Conservation (phyloP, 2,329 filamentous ascomycete species). For the Fusarium sublunatum region DNA sequence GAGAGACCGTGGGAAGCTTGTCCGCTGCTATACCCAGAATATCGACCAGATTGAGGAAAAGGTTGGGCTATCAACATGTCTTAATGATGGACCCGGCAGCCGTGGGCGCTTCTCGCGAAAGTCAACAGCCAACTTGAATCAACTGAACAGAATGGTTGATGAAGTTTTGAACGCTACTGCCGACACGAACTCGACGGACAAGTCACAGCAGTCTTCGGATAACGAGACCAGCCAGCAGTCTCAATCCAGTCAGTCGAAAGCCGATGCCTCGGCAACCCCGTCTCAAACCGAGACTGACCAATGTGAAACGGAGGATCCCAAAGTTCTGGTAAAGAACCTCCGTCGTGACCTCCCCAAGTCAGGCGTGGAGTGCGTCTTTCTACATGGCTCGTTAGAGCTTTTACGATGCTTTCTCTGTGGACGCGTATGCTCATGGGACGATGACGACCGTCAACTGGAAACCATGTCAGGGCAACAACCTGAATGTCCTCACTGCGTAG, state of each 20-base stretch:
- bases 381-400: constrained; percentile 75
- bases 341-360: constrained; percentile 48
- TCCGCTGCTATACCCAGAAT: constrained; percentile 80
- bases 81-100: constrained; percentile 71
- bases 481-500: constrained; percentile 73
- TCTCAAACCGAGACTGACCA: constrained; percentile 37
- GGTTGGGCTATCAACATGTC: constrained; percentile 72
- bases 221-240: constrained; percentile 36
- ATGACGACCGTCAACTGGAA: constrained; percentile 63
- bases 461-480: constrained; percentile 74
- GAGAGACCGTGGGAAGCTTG: constrained; percentile 73
- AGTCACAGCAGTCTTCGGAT: constrained; percentile 30
- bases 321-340: constrained; percentile 34
- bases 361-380: constrained; percentile 74
- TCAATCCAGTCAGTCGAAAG: constrained; percentile 28
- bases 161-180: constrained; percentile 43
- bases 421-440: constrained; percentile 69
- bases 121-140: constrained; percentile 51
- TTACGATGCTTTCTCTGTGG: constrained; percentile 73
- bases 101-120: constrained; percentile 68
- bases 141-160: constrained; percentile 54
- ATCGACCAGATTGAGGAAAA: constrained; percentile 80
- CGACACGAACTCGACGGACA: constrained; percentile 40
- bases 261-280: constrained; percentile 26
- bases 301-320: constrained; percentile 34